phyloP scores from a whole-genome alignment of 140 eudicot species.

The Senecio squalidus region DNA sequence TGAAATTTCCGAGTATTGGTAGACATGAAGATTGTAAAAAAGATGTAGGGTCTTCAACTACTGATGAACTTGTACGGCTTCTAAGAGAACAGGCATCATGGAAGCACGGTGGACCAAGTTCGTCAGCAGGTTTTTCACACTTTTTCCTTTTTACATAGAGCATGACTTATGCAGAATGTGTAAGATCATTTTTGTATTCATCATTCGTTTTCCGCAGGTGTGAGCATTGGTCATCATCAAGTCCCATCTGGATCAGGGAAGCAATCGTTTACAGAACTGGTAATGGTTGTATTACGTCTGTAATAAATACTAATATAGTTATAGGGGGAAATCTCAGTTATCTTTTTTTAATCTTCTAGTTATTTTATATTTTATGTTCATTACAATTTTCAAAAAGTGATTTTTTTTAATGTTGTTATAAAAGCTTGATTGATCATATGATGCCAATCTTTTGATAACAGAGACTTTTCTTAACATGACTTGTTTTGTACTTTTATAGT shows the following conservation, averaged over 20 bases:
- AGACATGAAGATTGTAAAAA: slow-evolving; percentile 28
- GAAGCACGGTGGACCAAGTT: slow-evolving; percentile 30
- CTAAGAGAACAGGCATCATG: slow-evolving; percentile 66
- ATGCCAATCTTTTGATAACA: no score
- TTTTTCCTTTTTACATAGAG: no score
- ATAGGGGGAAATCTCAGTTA: slow-evolving; percentile 2
- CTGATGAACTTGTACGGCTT: slow-evolving; percentile 61
- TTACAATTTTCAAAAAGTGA: no score
- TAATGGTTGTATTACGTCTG: slow-evolving; percentile 20
- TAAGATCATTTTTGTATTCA: neutral
- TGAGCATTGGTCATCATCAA: slow-evolving; percentile 19
- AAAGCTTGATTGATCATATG: no score
- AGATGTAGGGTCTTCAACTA: slow-evolving; percentile 41
- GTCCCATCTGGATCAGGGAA: slow-evolving; percentile 32
- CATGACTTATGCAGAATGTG: neutral
- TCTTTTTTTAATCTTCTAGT: no score
- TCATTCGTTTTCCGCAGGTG: slow-evolving; percentile 7
- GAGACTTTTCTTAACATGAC: no score
- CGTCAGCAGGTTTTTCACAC: slow-evolving; percentile 26
- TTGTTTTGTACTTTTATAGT: no score
- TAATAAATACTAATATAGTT: neutral
- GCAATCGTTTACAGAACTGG: slow-evolving; percentile 39
- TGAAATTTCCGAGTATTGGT: slow-evolving; percentile 15
- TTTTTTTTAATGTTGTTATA: no score
- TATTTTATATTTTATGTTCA: no score